phyloP scores from a whole-genome alignment of 257 asterid species.

The Handroanthus guayacan region DNA sequence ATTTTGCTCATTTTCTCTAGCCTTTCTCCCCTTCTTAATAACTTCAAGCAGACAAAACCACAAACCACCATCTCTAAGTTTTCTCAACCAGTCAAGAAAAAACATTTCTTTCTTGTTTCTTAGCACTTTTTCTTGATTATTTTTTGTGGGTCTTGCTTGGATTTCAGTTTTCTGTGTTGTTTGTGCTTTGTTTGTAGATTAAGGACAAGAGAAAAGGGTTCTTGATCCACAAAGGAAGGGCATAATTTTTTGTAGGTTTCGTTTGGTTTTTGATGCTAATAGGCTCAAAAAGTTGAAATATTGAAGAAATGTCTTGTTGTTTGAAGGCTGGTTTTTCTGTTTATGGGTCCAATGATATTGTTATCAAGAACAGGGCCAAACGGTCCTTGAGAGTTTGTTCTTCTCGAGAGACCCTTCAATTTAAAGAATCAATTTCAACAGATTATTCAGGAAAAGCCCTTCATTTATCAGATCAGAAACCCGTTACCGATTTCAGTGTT shows the following conservation, averaged over 20 bases:
- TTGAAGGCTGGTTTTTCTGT: conserved; percentile 59
- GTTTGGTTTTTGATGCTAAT: conserved; percentile 33
- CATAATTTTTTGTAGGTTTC: conserved; percentile 27
- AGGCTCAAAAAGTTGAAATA: conserved; percentile 41
- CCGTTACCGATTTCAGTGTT: conserved; percentile 13
- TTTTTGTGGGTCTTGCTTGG: conserved; percentile 26
- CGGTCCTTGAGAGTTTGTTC: conserved; percentile 43
- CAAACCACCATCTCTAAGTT: conserved; percentile 30
- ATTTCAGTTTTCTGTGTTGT: conserved; percentile 16
- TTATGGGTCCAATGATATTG: conserved; percentile 48
- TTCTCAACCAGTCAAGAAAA: conserved; percentile 33
- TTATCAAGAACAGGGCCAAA: conserved; percentile 42
- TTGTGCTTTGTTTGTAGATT: conserved; percentile 29
- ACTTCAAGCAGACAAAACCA: conserved; percentile 38
- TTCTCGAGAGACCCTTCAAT: conserved; percentile 54
- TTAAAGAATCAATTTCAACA: conserved; percentile 49
- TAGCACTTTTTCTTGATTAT: conserved; percentile 26
- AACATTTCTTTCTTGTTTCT: conserved; percentile 3
- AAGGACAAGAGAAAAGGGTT: conserved; percentile 40
- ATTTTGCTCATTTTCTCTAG: neutral
- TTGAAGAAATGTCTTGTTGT: conserved; percentile 62
- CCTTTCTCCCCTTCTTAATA: conserved; percentile 21
- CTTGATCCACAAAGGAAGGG: conserved; percentile 36
- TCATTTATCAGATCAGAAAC: conserved; percentile 40
- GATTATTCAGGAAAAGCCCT: conserved; percentile 52